A percentile compares a stretch with the other conserved stretches of the same genome.
Conservation (phyloP, 306 rosid genomes). For the Cicer cuneatum region DNA sequence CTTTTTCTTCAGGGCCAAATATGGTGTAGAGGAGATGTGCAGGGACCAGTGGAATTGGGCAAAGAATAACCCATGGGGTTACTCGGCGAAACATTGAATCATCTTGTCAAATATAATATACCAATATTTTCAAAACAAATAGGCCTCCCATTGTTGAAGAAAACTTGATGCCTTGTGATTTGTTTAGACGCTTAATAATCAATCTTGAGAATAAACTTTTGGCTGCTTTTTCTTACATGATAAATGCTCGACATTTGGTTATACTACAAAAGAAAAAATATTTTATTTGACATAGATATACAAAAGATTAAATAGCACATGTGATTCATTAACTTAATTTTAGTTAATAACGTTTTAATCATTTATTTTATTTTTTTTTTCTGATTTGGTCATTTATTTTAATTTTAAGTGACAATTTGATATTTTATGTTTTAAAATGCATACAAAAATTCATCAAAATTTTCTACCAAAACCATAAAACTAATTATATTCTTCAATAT, state of each 20-base stretch:
- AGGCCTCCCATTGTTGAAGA: constrained; percentile 22
- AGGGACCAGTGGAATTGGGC: constrained; percentile 99
- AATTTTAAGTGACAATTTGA: too few species aligned
- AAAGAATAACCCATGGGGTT: constrained; percentile 85
- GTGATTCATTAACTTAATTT: too few species aligned
- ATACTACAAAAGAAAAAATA: neutral
- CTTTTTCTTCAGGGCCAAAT: constrained; percentile 54
- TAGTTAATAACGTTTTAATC: too few species aligned
- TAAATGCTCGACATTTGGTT: neutral
- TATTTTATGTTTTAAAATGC: too few species aligned
- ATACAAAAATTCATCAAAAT: too few species aligned
- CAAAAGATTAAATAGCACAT: too few species aligned
- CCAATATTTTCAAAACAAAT: neutral
- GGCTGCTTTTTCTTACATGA: neutral
- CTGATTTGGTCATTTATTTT: too few species aligned
- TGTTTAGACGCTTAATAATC: neutral
- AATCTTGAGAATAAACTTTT: constrained; percentile 8
- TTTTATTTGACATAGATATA: neutral
- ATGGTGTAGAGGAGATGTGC: constrained; percentile 84
- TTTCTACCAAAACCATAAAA: too few species aligned
- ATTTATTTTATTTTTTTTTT: too few species aligned
- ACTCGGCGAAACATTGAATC: constrained; percentile 51
- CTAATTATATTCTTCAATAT: too few species aligned
- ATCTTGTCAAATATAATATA: constrained; percentile 27
- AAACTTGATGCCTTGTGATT: constrained; percentile 5